Base-by-base conservation (phyloP, 108 stramenopile species). In the Nitzschia palea region DNA sequence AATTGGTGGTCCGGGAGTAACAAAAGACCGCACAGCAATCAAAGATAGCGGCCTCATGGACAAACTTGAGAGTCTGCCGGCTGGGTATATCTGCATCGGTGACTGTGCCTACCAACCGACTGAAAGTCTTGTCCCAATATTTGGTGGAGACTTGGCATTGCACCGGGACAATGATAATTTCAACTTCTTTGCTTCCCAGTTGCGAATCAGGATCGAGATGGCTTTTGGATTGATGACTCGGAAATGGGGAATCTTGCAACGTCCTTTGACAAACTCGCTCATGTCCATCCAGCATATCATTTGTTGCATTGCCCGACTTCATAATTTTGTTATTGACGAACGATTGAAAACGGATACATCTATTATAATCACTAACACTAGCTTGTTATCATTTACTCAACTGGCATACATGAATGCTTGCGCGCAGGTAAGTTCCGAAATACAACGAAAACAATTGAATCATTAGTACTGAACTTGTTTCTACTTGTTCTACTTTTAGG, bases 141-240 rank as follows among this genome's bases (percentile, higher is more conserved):
- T 48, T 51, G 10, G 51, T 43, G 34, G 2, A 68, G 55, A 23
- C 68, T 3, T 68, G 31, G 1, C 73, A 66, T 8, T 74, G 60
- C 22, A 37, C 28, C 44, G 67, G 67, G 5, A 9, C 59, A 31
- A 14, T 42, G 78, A 79, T 74, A 27, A n/a, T 4, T 79, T 56
- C 62, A 79, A 79, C 43, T 79, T 79, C 43, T 74, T 50, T 47
- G 58, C 62, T 22, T 74, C 68, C 5, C 73, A 73, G 61, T 51
- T 79, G 0, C 4, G 73, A 0, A 74, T 73, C 6, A 53, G 25
- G 18, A 43, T 79, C 1, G 78, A 79, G 43, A 42, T 61, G 27
- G 59, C 60, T 2, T 79, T 79, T 55, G 73, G 78, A 3, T 40
- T 74, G 25, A 20, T 79, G 22, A 68, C 70, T 0, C 44, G 53